Conservation (phyloP, 176 grass and related monocot species). For the Carex kokanica region DNA sequence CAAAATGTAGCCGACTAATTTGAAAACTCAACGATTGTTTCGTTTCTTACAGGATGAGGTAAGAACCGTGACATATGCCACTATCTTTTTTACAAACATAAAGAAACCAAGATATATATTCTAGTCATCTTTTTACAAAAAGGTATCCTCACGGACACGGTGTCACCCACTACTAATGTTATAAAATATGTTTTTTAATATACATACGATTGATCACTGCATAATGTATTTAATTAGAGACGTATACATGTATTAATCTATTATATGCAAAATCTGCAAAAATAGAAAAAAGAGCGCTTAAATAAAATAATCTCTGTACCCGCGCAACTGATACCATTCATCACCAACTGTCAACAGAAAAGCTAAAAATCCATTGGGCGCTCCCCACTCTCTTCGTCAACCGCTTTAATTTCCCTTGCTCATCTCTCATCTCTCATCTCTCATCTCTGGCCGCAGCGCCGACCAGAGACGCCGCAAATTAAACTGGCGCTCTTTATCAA, state of each 20-base stretch:
- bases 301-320: background rate
- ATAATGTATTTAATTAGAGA: background rate
- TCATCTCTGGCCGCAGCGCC: background rate
- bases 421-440: too few species aligned
- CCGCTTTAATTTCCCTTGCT: background rate
- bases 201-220: too few species aligned
- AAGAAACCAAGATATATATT: too few species aligned
- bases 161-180: too few species aligned
- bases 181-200: too few species aligned
- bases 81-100: too few species aligned
- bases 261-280: background rate
- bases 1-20: too few species aligned
- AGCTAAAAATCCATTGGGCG: background rate
- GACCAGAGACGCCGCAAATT: background rate
- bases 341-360: constrained; percentile 23
- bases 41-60: too few species aligned
- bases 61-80: too few species aligned
- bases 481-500: constrained; percentile 16
- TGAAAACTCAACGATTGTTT: too few species aligned
- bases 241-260: background rate
- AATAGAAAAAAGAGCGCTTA: constrained; percentile 19
- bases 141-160: too few species aligned
- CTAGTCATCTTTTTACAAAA: too few species aligned
- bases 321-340: constrained; percentile 17
- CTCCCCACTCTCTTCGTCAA: background rate